These are phyloP conservation scores for Cucumis sativus DNA, from an alignment of 306 rosid genomes.

Conservation along the genomic window DNA sequence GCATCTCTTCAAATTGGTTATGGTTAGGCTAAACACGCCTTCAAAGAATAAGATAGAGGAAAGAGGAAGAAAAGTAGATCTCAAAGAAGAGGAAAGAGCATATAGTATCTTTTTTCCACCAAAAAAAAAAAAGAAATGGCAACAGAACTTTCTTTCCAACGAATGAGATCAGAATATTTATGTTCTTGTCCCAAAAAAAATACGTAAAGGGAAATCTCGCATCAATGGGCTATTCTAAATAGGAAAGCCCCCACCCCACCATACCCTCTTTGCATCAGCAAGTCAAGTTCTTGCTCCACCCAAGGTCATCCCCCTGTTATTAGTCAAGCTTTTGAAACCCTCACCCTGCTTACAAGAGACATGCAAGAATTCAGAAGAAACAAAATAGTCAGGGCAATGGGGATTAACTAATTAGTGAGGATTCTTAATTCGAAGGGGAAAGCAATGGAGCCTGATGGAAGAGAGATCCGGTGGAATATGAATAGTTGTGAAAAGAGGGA, in stretches of 20 bases:
- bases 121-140: neutral
- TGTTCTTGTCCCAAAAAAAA: neutral
- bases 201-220: neutral
- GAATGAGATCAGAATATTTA: neutral
- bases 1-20: slow-evolving; percentile 25
- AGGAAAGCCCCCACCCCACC: neutral
- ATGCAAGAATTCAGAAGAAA: neutral
- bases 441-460: neutral
- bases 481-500: neutral
- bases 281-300: neutral
- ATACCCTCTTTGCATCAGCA: neutral
- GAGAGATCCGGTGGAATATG: neutral
- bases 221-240: neutral
- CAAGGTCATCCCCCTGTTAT: neutral
- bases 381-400: neutral
- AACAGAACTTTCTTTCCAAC: neutral
- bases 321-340: neutral
- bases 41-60: neutral
- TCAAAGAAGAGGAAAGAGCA: neutral
- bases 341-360: neutral
- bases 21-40: slow-evolving; percentile 2
- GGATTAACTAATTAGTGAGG: neutral
- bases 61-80: slow-evolving; percentile 2
- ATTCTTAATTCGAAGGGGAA: neutral
- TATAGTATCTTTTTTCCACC: neutral